These are phyloP conservation scores for Gliomastix tumulicola DNA, from an alignment of 2,329 filamentous ascomycete species.

Conservation along the genomic window DNA sequence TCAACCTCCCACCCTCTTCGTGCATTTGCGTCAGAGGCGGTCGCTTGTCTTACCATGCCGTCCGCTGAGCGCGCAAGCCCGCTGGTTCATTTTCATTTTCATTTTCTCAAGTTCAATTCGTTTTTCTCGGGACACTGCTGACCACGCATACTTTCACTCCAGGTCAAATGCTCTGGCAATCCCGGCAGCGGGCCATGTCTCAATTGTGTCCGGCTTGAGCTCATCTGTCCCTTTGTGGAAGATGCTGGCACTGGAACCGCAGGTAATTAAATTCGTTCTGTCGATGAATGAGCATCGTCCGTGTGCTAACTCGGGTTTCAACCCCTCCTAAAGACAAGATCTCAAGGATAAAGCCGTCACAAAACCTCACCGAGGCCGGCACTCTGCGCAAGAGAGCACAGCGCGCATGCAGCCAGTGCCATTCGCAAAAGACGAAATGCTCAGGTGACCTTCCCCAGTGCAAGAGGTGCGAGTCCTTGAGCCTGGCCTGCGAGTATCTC, in stretches of 20 bases:
- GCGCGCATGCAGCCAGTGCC: constrained; percentile 32
- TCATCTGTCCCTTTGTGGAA: constrained; percentile 26
- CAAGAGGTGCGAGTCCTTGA: constrained; percentile 24
- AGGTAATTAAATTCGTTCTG: too few relatives aligned
- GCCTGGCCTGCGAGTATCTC: constrained; percentile 30
- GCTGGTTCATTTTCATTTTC: too few relatives aligned
- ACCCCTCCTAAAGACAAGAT: constrained; percentile 23
- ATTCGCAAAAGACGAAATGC: constrained; percentile 34
- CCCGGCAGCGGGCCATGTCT: constrained; percentile 23
- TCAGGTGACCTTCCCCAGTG: constrained; percentile 31
- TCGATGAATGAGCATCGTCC: too few relatives aligned
- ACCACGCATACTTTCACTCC: constrained; percentile 1
- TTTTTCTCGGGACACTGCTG: too few relatives aligned
- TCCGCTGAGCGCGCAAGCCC: too few relatives aligned
- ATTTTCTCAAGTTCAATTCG: too few relatives aligned
- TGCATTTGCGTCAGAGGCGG: too few relatives aligned
- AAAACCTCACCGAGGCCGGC: constrained; percentile 32
- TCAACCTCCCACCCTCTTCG: too few relatives aligned
- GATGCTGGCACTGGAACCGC: too few relatives aligned
- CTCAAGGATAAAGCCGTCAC: constrained; percentile 28
- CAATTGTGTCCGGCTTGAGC: constrained; percentile 27
- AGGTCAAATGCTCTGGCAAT: constrained; percentile 35
- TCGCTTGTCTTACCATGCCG: too few relatives aligned
- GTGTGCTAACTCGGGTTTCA: too few relatives aligned
- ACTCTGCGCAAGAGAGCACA: constrained; percentile 32